These are phyloP conservation scores for Ballota nigra DNA, from an alignment of 257 asterid species.

Conservation along the genomic window DNA sequence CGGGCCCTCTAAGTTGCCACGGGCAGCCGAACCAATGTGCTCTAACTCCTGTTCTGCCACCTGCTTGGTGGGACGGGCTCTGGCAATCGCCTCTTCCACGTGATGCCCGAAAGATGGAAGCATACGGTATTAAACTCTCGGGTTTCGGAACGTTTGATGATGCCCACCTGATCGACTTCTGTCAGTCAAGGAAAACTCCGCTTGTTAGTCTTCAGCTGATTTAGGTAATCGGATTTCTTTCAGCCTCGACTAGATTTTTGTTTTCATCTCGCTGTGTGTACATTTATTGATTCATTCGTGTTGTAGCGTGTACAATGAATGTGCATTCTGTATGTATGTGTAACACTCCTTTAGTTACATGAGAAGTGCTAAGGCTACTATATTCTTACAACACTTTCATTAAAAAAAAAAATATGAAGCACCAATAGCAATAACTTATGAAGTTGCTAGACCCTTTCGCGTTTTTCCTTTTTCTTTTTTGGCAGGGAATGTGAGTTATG, in stretches of 20 bases:
- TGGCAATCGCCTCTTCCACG: constrained; percentile 98
- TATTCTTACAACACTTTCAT: not conserved
- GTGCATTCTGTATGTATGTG: not conserved
- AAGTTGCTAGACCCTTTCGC: not conserved
- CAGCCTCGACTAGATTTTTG: not conserved
- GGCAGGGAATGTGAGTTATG: too few species aligned
- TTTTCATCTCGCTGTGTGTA: constrained; percentile 11
- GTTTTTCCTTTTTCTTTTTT: too few species aligned
- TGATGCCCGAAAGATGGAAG: constrained; percentile 66
- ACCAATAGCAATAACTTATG: not conserved
- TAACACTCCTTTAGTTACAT: constrained; percentile 12
- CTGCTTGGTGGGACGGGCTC: constrained; percentile 97
- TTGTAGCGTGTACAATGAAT: constrained; percentile 9
- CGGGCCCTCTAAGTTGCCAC: constrained; percentile 75
- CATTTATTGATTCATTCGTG: constrained; percentile 22
- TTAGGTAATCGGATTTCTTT: constrained; percentile 21
- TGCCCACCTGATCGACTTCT: constrained; percentile 40
- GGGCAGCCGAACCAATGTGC: constrained; percentile 80
- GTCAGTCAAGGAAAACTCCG: constrained; percentile 41
- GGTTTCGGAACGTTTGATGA: constrained; percentile 68
- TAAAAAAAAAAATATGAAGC: not conserved
- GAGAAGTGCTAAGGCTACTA: not conserved
- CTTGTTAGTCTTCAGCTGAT: constrained; percentile 40
- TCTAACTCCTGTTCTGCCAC: constrained; percentile 80
- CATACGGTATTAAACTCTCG: constrained; percentile 69